Conservation (phyloP, 805 yeast species). For the Jamesozyma piceae region DNA sequence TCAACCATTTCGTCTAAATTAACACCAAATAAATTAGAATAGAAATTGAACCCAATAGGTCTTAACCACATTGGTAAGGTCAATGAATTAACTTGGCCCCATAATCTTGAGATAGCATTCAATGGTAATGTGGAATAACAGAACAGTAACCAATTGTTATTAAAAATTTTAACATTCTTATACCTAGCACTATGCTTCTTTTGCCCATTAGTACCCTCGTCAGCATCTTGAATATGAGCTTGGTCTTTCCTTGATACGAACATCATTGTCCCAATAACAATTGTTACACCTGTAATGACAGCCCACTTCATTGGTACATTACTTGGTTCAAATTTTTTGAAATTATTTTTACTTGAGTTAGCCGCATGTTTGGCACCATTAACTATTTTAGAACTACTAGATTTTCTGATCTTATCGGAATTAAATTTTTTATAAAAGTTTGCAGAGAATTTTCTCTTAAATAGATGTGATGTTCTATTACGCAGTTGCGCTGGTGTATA, state of each 20-base stretch:
- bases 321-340: not conserved
- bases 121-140: constrained; percentile 85
- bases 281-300: constrained; percentile 24
- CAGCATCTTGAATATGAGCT: constrained; percentile 20
- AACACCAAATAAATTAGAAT: constrained; percentile 75
- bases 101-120: constrained; percentile 79
- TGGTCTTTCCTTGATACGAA: constrained; percentile 24
- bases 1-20: constrained; percentile 83
- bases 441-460: constrained; percentile 15
- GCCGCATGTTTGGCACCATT: constrained; percentile 4
- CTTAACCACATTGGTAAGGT: constrained; percentile 84
- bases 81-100: constrained; percentile 87
- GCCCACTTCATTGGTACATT: constrained; percentile 19
- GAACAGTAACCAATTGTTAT: constrained; percentile 73
- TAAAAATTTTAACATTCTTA: constrained; percentile 29
- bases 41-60: constrained; percentile 68
- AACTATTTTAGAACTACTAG: not conserved
- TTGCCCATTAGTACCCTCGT: constrained; percentile 14
- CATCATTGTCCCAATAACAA: constrained; percentile 21
- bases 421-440: not conserved
- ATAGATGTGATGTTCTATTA: constrained; percentile 21
- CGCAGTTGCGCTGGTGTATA: constrained; percentile 17
- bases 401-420: not conserved
- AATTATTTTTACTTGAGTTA: constrained; percentile 1
- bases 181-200: constrained; percentile 14